A percentile compares a stretch with the other conserved stretches of the same genome.
These are phyloP conservation scores for Decorospora gaudefroyi DNA, from an alignment of 2,329 filamentous ascomycete species.

Conservation along the genomic window DNA sequence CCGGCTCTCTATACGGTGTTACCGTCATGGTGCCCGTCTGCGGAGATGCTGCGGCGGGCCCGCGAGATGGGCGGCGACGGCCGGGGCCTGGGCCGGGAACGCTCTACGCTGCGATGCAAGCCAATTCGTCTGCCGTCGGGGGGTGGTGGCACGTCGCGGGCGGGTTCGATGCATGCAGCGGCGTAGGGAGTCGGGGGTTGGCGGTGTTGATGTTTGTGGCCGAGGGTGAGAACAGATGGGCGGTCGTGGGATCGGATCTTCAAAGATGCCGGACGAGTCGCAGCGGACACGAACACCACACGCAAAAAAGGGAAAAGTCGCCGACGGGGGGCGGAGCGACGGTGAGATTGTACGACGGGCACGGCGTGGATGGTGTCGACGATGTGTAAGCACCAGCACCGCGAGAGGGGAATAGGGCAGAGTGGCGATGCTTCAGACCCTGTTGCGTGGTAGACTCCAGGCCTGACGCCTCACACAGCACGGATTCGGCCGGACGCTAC, in stretches of 20 bases:
- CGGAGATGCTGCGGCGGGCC: conserved; percentile 34
- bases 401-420: conserved; percentile 8
- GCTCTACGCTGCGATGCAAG: conserved; percentile 37
- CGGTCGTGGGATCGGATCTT: conserved; percentile 13
- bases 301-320: too few species aligned
- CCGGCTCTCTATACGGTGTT: conserved; percentile 30
- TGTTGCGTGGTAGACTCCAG: conserved; percentile 1
- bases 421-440: conserved; percentile 8
- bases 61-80: conserved; percentile 36
- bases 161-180: conserved; percentile 9
- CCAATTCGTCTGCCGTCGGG: conserved; percentile 35
- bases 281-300: conserved; percentile 14
- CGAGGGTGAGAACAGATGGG: conserved; percentile 23
- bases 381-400: not conserved
- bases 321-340: conserved; percentile 14
- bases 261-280: conserved; percentile 16
- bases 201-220: conserved; percentile 20
- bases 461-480: conserved; percentile 13
- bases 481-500: conserved; percentile 16
- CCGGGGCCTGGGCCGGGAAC: conserved; percentile 48
- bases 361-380: conserved; percentile 12
- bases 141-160: conserved; percentile 7
- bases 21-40: conserved; percentile 23
- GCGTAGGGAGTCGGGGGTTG: conserved; percentile 15
- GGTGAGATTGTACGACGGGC: conserved; percentile 14